Conservation (phyloP, 1,284 basidiomycete species). For the Irpex sp. region DNA sequence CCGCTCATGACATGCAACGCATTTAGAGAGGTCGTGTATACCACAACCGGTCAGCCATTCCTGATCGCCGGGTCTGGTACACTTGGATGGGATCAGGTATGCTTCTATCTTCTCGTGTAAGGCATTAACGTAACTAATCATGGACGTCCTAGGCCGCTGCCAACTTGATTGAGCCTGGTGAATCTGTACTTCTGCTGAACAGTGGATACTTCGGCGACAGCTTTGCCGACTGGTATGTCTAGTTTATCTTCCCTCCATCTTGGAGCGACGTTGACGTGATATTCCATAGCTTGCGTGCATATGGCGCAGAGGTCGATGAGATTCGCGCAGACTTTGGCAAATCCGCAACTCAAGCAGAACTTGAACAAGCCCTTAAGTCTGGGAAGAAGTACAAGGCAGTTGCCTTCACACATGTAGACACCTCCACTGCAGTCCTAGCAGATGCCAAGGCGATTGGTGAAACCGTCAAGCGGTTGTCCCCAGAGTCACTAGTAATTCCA, state of each 20-base stretch:
- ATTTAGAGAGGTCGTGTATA: conserved; percentile 70
- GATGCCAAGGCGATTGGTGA: conserved; percentile 79
- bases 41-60: conserved; percentile 81
- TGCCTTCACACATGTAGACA: conserved; percentile 95
- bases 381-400: conserved; percentile 85
- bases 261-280: background rate
- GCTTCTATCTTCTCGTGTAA: conserved; percentile 6
- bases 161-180: conserved; percentile 81
- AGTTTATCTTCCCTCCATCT: background rate
- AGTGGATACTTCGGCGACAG: conserved; percentile 90
- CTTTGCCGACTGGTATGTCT: conserved; percentile 73
- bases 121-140: background rate
- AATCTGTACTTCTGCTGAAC: conserved; percentile 80
- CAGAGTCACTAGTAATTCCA: conserved; percentile 72
- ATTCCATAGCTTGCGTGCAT: conserved; percentile 67
- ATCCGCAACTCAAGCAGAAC: conserved; percentile 59
- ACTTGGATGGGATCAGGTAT: conserved; percentile 86
- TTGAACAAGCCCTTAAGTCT: conserved; percentile 73
- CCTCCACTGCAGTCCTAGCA: conserved; percentile 88
- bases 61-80: conserved; percentile 94
- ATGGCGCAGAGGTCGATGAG: conserved; percentile 90
- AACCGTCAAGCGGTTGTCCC: conserved; percentile 76
- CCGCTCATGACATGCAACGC: background rate
- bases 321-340: conserved; percentile 83
- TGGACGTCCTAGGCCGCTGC: conserved; percentile 56